These are phyloP conservation scores for Monosporascus sp. DNA, from an alignment of 2,329 filamentous ascomycete genomes.

Conservation along the genomic window DNA sequence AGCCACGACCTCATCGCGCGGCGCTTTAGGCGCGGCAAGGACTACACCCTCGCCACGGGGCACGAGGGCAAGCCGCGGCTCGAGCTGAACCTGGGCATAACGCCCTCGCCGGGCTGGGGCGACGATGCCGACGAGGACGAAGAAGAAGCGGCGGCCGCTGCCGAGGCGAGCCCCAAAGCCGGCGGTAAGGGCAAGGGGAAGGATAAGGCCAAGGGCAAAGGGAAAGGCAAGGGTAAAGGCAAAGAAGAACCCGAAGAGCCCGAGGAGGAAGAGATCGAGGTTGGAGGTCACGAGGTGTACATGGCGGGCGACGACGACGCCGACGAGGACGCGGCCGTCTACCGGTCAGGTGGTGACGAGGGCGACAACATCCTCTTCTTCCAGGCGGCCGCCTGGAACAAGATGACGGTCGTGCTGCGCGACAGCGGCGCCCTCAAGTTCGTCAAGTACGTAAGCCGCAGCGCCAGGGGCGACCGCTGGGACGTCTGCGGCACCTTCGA, in stretches of 20 bases:
- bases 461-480: constrained; percentile 85
- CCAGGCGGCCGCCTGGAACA: constrained; percentile 73
- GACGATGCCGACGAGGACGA: constrained; percentile 55
- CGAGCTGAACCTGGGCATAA: constrained; percentile 83
- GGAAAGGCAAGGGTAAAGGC: constrained; percentile 20
- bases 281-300: constrained; percentile 82
- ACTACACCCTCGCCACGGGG: constrained; percentile 89
- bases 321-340: constrained; percentile 77
- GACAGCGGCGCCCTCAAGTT: constrained; percentile 85
- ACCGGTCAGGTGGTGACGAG: constrained; percentile 74
- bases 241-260: constrained; percentile 23
- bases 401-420: constrained; percentile 80
- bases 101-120: constrained; percentile 81
- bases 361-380: constrained; percentile 58
- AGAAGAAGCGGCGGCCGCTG: constrained; percentile 39
- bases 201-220: constrained; percentile 24
- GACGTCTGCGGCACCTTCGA: constrained; percentile 78
- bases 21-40: constrained; percentile 77
- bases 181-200: constrained; percentile 27
- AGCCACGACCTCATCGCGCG: constrained; percentile 75
- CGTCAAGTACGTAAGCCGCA: constrained; percentile 87
- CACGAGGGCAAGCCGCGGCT: constrained; percentile 73
- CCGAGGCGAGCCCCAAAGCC: constrained; percentile 27
- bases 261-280: constrained; percentile 42
- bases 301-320: constrained; percentile 81